Base-by-base conservation (phyloP, 2,329 filamentous ascomycete genomes). In the Endothia cerciana region DNA sequence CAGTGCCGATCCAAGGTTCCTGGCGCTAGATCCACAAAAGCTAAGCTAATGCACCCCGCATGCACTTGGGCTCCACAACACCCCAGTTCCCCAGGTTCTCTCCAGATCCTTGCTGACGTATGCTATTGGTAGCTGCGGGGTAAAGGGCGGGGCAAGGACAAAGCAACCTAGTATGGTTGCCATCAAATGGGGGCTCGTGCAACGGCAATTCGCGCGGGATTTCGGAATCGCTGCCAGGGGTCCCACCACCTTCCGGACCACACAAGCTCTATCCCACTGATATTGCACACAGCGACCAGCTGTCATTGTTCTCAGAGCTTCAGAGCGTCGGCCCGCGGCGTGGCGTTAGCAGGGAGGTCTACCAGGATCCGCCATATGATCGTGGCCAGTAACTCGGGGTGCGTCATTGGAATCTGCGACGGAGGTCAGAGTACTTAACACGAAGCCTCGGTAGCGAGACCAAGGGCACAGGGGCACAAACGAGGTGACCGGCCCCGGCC, bases 401-500 rank as follows among this genome's bases (percentile, higher is more conserved):
- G 65, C 28, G 65, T 62, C 65, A 67, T 67, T 13, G 65, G 65
- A 19, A 67, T 67, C 65, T 67, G 47, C n/a, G 11, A 56, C 22
- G 33, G 30, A 13, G 2, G 41, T 53, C 43, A 58, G 40, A 41
- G 40, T 41, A 15, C 40, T 6, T 15, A n/a, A 17, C 40, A 17
- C 40, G 40, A 41, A 41, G 13, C 40, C 40, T 41, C 40, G 40
- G 40, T n/a, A 3, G 61, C 11, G 15, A 22, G n/a, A 22, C 43
- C 55, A 33, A 43, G 28, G 40, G 43, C 13, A 33, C 4, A 25
- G 17, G 40, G 40, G 40, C 40, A 25, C 56, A 40, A 3, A 67
- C 65, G 17, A 62, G 41, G 40, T 67, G 65, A 38, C 59, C 65
- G 28, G 65, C 65, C 25, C 65, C 65, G 2, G 30, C 4, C 3